phyloP scores from a whole-genome alignment of 2,329 filamentous ascomycete genomes.

The Pseudonectria buxi region DNA sequence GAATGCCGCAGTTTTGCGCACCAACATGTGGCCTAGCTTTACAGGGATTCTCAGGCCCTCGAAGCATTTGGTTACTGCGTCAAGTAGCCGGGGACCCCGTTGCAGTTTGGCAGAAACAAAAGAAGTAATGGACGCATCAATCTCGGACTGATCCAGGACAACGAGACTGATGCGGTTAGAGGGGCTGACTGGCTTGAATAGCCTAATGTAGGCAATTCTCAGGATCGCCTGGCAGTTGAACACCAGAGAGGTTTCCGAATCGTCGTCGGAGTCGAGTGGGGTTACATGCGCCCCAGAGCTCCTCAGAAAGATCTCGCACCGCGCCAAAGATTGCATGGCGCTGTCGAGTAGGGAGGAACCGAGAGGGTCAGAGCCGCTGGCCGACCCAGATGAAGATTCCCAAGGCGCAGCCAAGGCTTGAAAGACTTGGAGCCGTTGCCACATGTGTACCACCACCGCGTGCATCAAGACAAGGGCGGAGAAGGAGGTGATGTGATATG shows the following conservation, averaged over 20 bases:
- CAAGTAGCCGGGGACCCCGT: conserved; percentile 1
- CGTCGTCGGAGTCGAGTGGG: not conserved
- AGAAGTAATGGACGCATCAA: conserved; percentile 1
- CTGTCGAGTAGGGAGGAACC: conserved; percentile 2
- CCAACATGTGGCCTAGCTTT: conserved; percentile 7
- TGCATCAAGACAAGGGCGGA: conserved; percentile 7
- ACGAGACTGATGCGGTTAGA: conserved; percentile 1
- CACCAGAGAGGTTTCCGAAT: not conserved
- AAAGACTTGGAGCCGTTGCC: conserved; percentile 5
- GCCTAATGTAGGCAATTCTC: conserved; percentile 6
- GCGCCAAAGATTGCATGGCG: conserved; percentile 1
- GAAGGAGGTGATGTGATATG: conserved; percentile 2
- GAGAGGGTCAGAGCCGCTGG: not conserved
- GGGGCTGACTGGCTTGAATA: conserved; percentile 1
- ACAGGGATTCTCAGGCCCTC: conserved; percentile 6
- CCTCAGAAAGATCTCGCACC: conserved; percentile 2
- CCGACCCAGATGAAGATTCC: not conserved
- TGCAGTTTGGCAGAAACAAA: conserved; percentile 3
- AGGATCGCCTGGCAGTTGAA: conserved; percentile 9
- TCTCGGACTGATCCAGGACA: not conserved
- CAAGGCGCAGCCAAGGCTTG: conserved; percentile 1
- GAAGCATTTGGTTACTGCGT: conserved; percentile 3
- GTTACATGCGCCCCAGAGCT: not conserved
- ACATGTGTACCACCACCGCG: conserved; percentile 7
- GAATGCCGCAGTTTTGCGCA: conserved; percentile 11